Base-by-base conservation (phyloP, 2,329 filamentous ascomycete genomes). In the Fusarium sp. region DNA sequence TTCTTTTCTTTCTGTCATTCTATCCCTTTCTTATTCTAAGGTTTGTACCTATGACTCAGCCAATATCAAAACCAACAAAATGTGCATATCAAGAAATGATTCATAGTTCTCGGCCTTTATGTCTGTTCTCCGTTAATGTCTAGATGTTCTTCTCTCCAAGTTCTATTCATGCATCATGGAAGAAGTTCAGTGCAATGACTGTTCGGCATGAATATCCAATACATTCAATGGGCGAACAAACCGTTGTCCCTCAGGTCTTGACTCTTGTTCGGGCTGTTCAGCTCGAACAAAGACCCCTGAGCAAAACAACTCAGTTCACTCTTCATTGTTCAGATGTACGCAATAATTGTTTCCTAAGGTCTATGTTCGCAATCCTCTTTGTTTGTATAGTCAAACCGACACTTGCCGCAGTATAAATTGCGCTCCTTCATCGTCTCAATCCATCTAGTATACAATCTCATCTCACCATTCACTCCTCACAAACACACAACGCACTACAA, bases 371-470 rank as follows among this genome's bases (percentile, higher is more conserved):
- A 37, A n/a, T 0, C 11, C 16, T n/a, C 18, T 37, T 37, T 37
- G 34, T 37, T 37, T 11, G 18, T 11, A n/a, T 37, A 11, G 3
- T 5, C 18, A 37, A n/a, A 11, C 18, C 10, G 18, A 37, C 18
- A 37, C 34, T 20, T 11, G 5, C 5, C 4, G 6, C 13, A 18
- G 2, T 25, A 66, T 50, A 66, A 61, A 23, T 37, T 13, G 3
- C 0, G 8, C 2, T 9, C 21, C 3, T 16, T 7, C n/a, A 9
- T 1, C 34, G 5, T 4, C 5, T 42, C 13, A 37, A 7, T 12
- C 7, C 5, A 8, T 11, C 11, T 18, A n/a, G 1, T 37, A 37
- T 37, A n/a, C 32, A 37, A 3, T 37, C 18, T 10, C 34, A 37
- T 37, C 34, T 11, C 6, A 37, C 34, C 34, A 37, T 37, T 10